Percentiles rank a stretch among this genome's conserved stretches.
Conservation (phyloP, 2,329 filamentous ascomycete genomes). For the Fusarium multiceps region DNA sequence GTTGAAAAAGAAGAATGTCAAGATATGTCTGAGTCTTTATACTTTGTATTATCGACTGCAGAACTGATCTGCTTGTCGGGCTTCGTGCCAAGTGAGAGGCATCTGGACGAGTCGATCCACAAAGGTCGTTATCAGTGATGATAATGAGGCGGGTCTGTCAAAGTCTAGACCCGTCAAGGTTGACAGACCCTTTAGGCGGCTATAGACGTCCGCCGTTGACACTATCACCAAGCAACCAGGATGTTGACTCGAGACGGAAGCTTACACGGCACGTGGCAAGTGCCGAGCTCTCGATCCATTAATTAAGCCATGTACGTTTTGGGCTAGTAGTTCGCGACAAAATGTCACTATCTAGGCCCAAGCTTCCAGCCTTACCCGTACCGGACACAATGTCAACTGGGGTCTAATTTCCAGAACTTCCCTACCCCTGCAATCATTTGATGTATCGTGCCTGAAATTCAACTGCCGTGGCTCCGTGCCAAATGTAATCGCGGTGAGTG, state of each 20-base stretch:
- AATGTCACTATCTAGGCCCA: too few relatives aligned
- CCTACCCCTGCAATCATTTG: too few relatives aligned
- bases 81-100: background rate
- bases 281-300: background rate
- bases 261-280: background rate
- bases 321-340: background rate
- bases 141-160: background rate
- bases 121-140: fast-evolving
- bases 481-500: too few relatives aligned
- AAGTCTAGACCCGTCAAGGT: background rate
- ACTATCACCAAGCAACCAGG: background rate
- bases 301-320: background rate
- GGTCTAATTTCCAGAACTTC: too few relatives aligned
- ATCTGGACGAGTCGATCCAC: too few relatives aligned
- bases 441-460: too few relatives aligned
- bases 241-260: background rate
- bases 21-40: background rate
- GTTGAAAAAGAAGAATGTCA: background rate
- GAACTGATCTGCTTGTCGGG: background rate
- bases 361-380: too few relatives aligned
- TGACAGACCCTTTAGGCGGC: background rate
- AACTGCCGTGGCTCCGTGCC: too few relatives aligned
- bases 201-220: background rate
- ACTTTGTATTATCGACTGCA: background rate
- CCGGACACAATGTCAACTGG: too few relatives aligned